These are phyloP conservation scores for Dactylonectria estremocensis DNA, from an alignment of 2,329 filamentous ascomycete genomes.

Conservation along the genomic window DNA sequence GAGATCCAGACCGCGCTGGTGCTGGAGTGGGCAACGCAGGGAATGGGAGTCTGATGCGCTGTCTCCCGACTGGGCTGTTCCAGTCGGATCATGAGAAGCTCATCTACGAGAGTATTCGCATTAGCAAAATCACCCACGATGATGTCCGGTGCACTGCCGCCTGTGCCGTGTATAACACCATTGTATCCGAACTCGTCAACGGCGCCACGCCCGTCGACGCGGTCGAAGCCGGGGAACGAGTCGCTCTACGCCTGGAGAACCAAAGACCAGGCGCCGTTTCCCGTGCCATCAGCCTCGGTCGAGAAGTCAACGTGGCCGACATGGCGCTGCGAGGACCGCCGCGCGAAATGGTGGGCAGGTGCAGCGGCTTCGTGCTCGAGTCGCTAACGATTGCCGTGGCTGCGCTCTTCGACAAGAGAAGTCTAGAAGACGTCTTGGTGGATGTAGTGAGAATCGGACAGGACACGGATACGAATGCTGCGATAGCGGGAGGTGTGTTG, in stretches of 20 bases:
- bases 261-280: slow-evolving; percentile 36
- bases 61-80: slow-evolving; percentile 62
- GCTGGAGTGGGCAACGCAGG: slow-evolving; percentile 58
- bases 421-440: slow-evolving; percentile 60
- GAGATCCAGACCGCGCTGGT: slow-evolving; percentile 53
- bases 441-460: slow-evolving; percentile 62
- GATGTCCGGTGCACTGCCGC: slow-evolving; percentile 54
- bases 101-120: slow-evolving; percentile 52
- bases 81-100: slow-evolving; percentile 45
- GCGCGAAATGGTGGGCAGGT: slow-evolving; percentile 46
- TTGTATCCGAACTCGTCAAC: slow-evolving; percentile 53
- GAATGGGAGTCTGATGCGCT: slow-evolving; percentile 65
- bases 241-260: slow-evolving; percentile 44
- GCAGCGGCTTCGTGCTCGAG: slow-evolving; percentile 61
- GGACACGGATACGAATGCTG: slow-evolving; percentile 64
- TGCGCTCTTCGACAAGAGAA: slow-evolving; percentile 57
- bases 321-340: slow-evolving; percentile 53
- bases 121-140: slow-evolving; percentile 59
- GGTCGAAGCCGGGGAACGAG: slow-evolving; percentile 45
- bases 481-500: slow-evolving; percentile 62
- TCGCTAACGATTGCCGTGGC: slow-evolving; percentile 59
- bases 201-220: slow-evolving; percentile 47
- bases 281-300: slow-evolving; percentile 50
- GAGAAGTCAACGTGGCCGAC: slow-evolving; percentile 40
- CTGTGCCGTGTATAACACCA: slow-evolving; percentile 59